Evolutionary conservation across 2,329 filamentous ascomycete species (phyloP), one percentile per base, ranked within the genome.

Genomic region (Camillea tinctor): DNA sequence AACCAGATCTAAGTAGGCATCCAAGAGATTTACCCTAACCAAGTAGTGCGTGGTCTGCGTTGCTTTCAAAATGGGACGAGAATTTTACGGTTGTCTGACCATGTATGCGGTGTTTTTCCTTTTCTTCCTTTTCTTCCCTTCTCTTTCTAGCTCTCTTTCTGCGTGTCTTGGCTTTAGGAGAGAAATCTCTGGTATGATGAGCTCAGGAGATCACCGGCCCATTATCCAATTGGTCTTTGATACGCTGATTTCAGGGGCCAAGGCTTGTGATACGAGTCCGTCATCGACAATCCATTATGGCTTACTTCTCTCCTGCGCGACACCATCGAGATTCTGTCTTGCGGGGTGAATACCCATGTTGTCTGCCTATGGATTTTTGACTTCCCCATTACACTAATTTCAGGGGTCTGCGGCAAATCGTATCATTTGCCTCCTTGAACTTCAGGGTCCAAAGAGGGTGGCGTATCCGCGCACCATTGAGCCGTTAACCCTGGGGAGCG

Each of bases 1-100:
- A 59, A 57, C 52, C 19, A 52, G 49, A 61, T 58, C 50, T 19
- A 15, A 24, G 21, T 50, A 60, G 56, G 62, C 62, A 58, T 57
- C 61, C 55, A 55, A 58, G 52, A 52, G 56, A 54, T 62, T 52
- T 63, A 61, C 60, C 61, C 62, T 57, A 56, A 59, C 57, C 59
- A 26, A 22, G 49, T 44, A 6, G 51, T 55, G 26, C n/a, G n/a
- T 30, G 26, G 26, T 51, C n/a, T 52, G 51, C n/a, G 52, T 40
- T 40, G 8, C 55, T 54, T 5, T 53, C 9, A 9, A 22, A 13
- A 15, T 22, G 26, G 50, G 26, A 22, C 21, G 50, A 52, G 50
- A 24, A 24, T 15, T 24, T 52, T 22, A 24, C 21, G 50, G 13
- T n/a, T 44, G 36, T 44, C 36, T 44, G 17, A 44, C 24, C 50